Conservation (phyloP, 495 filamentous ascomycete genomes). For the Xylaria flabelliformis region DNA sequence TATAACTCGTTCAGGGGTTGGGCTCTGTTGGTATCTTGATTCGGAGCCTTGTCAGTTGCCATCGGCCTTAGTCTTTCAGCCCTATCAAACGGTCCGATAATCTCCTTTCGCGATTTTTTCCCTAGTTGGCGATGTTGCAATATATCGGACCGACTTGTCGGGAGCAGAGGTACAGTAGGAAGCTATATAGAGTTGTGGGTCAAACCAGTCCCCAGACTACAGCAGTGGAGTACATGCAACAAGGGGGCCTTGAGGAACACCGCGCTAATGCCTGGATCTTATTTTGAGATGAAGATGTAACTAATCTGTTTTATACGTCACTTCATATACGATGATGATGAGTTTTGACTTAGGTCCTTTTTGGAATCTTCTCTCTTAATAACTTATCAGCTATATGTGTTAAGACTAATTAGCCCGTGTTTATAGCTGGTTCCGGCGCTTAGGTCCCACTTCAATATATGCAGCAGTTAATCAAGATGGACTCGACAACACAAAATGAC, state of each 20-base stretch:
- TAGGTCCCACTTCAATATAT: not conserved
- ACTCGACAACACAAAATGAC: conserved; percentile 16
- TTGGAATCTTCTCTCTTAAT: not conserved
- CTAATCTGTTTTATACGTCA: not conserved
- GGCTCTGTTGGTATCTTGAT: not conserved
- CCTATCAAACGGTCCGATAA: not conserved
- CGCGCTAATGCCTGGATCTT: not conserved
- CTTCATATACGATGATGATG: not conserved
- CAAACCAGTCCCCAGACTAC: not conserved
- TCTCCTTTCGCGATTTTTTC: not conserved
- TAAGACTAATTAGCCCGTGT: not conserved
- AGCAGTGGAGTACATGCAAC: conserved; percentile 1
- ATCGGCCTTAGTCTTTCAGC: not conserved
- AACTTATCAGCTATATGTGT: too few species aligned
- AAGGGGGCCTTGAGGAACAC: not conserved
- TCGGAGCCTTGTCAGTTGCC: not conserved
- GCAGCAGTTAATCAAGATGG: conserved; percentile 2
- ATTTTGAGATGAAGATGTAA: not conserved
- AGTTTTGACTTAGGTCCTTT: not conserved
- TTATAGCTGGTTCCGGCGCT: not conserved
- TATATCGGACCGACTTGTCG: not conserved
- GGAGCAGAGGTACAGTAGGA: too few species aligned
- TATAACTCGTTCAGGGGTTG: too few species aligned
- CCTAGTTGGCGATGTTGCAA: not conserved
- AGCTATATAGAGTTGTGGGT: not conserved